phyloP scores from a whole-genome alignment of 306 rosid genomes.

The Fagus sylvatica region DNA sequence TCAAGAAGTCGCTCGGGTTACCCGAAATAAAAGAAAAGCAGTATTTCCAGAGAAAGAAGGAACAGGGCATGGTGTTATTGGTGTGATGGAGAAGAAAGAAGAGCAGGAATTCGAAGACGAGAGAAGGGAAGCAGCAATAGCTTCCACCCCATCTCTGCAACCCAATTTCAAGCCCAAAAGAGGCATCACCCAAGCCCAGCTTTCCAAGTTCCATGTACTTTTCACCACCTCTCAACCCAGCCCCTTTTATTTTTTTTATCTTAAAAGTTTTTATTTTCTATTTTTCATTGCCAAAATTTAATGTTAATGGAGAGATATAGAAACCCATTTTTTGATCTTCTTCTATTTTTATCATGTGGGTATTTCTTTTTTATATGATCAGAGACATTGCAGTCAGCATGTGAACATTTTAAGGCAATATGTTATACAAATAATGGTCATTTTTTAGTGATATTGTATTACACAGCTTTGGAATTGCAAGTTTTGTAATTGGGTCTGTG shows the following conservation, averaged over 20 bases:
- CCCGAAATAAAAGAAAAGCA: too few species aligned
- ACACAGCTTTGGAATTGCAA: background rate
- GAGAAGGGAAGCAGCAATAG: slow-evolving; percentile 65
- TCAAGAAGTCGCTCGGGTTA: too few species aligned
- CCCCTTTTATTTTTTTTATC: background rate
- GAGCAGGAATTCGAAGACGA: slow-evolving; percentile 39
- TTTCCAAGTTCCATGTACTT: slow-evolving; percentile 54
- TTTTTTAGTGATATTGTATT: background rate
- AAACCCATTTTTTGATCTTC: background rate
- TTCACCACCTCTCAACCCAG: background rate
- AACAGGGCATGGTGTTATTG: background rate
- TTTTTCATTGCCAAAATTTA: background rate
- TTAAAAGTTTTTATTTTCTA: background rate
- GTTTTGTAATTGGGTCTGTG: background rate
- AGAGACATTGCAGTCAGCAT: background rate
- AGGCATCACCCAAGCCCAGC: slow-evolving; percentile 50
- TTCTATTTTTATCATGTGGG: background rate
- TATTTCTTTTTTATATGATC: background rate
- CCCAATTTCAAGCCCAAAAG: slow-evolving; percentile 55
- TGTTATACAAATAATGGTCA: background rate
- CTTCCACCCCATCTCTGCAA: slow-evolving; percentile 47
- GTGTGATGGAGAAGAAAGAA: slow-evolving; percentile 33
- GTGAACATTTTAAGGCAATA: background rate
- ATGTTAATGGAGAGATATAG: background rate
- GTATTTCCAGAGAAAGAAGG: background rate